Conservation (phyloP, 805 yeast genomes). For the Clavispora asparagi region DNA sequence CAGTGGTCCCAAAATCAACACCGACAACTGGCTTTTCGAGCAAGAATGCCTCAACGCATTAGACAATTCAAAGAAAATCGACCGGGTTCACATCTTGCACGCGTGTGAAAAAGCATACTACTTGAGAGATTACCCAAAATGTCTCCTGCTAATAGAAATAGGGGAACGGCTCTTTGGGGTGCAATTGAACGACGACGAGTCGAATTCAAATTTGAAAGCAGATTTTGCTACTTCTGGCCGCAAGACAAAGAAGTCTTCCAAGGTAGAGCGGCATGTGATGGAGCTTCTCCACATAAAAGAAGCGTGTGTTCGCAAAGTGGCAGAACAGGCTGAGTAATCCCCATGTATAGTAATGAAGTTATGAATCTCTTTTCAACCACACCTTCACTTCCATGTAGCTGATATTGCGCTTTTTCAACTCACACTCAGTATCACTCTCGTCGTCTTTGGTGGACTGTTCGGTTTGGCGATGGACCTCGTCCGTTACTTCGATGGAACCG, state of each 20-base stretch:
- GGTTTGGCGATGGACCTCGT: conserved; percentile 44
- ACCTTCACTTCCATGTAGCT: conserved; percentile 44
- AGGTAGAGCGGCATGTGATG: conserved; percentile 44
- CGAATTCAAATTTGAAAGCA: conserved; percentile 16
- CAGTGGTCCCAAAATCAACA: conserved; percentile 56
- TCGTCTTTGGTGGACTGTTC: conserved; percentile 14
- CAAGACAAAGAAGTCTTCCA: conserved; percentile 23
- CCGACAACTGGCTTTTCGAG: conserved; percentile 38
- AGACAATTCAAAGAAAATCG: conserved; percentile 40
- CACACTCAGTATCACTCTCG: conserved; percentile 26
- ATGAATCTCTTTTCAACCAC: conserved; percentile 21
- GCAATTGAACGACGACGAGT: conserved; percentile 17
- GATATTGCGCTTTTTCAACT: conserved; percentile 40
- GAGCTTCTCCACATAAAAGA: conserved; percentile 45
- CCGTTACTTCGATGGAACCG: conserved; percentile 62
- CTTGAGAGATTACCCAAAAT: conserved; percentile 44
- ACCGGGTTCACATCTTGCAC: conserved; percentile 50
- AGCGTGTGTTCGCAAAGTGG: conserved; percentile 23
- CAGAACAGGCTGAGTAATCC: not conserved
- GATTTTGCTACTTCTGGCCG: conserved; percentile 20
- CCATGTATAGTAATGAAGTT: not conserved
- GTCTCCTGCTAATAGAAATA: conserved; percentile 40
- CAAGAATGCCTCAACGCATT: conserved; percentile 20
- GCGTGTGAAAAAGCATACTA: conserved; percentile 64
- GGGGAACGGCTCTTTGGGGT: conserved; percentile 31